phyloP scores from a whole-genome alignment of 192 early-diverging fungal species.

The Backusella mclennaniae region DNA sequence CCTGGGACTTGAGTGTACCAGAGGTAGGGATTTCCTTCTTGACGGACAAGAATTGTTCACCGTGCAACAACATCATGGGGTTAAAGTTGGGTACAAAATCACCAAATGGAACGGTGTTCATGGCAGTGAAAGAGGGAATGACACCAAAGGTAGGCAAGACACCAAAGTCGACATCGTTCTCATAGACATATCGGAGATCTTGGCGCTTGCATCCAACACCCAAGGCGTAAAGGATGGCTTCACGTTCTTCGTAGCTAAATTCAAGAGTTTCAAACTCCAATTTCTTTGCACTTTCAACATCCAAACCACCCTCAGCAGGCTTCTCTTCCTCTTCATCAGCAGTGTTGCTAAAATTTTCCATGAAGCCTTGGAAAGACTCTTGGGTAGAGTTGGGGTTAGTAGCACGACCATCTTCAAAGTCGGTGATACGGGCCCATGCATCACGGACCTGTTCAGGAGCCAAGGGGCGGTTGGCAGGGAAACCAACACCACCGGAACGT shows the following conservation, averaged over 20 bases:
- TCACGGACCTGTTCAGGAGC: conserved; percentile 82
- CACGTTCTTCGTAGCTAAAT: conserved; percentile 83
- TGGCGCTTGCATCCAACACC: conserved; percentile 88
- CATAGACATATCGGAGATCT: conserved; percentile 91
- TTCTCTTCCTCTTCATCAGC: conserved; percentile 39
- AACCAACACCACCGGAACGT: conserved; percentile 90
- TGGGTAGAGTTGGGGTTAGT: conserved; percentile 78
- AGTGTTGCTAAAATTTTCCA: conserved; percentile 80
- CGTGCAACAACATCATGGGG: conserved; percentile 97
- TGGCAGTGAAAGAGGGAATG: conserved; percentile 73
- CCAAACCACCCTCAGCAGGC: conserved; percentile 50
- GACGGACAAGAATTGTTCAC: conserved; percentile 94
- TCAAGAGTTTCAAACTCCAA: conserved; percentile 47
- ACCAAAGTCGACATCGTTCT: conserved; percentile 81
- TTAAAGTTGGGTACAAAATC: conserved; percentile 78
- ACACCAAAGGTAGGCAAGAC: conserved; percentile 94
- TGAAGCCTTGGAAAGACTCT: conserved; percentile 80
- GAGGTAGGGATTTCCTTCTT: conserved; percentile 83
- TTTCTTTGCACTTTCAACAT: conserved; percentile 66
- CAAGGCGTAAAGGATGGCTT: conserved; percentile 92
- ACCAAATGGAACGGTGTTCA: conserved; percentile 66
- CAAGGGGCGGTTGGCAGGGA: conserved; percentile 79
- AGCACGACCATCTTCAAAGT: conserved; percentile 96
- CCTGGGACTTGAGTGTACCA: conserved; percentile 74
- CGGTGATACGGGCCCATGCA: conserved; percentile 77